phyloP scores from a whole-genome alignment of 1,139 yeast species.

The Wickerhamomyces sp. region DNA sequence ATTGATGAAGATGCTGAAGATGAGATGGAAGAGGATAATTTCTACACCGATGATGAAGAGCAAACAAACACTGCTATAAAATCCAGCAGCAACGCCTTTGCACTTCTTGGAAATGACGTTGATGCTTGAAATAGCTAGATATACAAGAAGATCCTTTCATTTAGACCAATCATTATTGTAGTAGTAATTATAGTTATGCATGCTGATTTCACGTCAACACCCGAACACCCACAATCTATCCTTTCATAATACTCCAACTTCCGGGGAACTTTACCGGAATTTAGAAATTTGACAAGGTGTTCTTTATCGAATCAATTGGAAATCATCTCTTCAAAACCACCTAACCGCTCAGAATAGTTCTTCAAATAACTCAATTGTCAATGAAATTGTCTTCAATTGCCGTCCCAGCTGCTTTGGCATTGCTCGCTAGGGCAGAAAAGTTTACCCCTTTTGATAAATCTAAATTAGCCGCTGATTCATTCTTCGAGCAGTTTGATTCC shows the following conservation, averaged over 20 bases:
- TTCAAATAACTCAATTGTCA: background rate
- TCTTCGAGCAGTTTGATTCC: conserved; percentile 65
- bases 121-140: conserved; percentile 34
- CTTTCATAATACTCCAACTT: too few relatives aligned
- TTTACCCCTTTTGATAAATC: conserved; percentile 31
- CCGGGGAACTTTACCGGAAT: too few relatives aligned
- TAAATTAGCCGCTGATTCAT: conserved; percentile 33
- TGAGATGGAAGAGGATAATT: conserved; percentile 23
- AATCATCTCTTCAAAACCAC: background rate
- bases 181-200: too few relatives aligned
- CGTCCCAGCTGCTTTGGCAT: conserved; percentile 19
- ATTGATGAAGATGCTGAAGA: conserved; percentile 22
- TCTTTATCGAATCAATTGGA: too few relatives aligned
- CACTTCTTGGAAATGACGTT: conserved; percentile 41
- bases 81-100: conserved; percentile 35
- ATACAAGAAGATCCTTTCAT: too few relatives aligned
- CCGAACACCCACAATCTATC: background rate
- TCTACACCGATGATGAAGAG: conserved; percentile 14
- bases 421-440: conserved; percentile 15
- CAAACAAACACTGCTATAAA: conserved; percentile 12
- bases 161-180: background rate
- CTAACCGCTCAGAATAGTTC: background rate
- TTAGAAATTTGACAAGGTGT: too few relatives aligned
- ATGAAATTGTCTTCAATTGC: conserved; percentile 21
- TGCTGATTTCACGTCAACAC: background rate